Base-by-base conservation (phyloP, 2,329 filamentous ascomycete species). In the Aspergillus sojae region DNA sequence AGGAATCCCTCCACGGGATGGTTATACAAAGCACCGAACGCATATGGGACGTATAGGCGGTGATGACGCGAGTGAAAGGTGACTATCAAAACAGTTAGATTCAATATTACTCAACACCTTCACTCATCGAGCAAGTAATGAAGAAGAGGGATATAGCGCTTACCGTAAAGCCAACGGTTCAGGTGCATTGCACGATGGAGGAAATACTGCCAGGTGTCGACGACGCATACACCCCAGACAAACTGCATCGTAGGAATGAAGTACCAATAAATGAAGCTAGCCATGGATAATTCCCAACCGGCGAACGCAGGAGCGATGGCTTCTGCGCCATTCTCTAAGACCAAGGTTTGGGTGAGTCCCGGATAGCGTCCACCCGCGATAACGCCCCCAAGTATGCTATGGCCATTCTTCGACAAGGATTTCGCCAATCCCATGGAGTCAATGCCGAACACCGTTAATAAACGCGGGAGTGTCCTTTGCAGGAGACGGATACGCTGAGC, bases 121-220 rank as follows among this genome's bases (percentile, higher is more conserved):
- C 32, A 7, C 19, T 14, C 16, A 21, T 45, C 23, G 34, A 56
- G 11, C 21, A 11, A 19, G 48, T 6, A 5, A 26, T 5, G 3
- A 3, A 19, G 11, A 12, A 12, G 23, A 16, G 2, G 34, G 6
- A 10, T 21, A 30, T 43, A 11, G 16, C 7, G 86, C 91, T 79
- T 84, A 95, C 92, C 91, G 84, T 98, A 98, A 71, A 99, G 86
- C 91, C 92, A 98, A 79, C 92, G 94, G 82, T 98, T 97, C 83
- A 95, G 85, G 80, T 99, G 95, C 95, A 99, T 99, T 62, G 91
- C 87, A 45, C 95, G 92, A 80, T 99, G 95, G 72, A 94, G 85
- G 80, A 97, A 97, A 81, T 99, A 99, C 77, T 99, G 94, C 95
- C 95, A 99, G 52, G 93, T 95, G 80, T 99, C 95, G 70, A 98